Evolutionary conservation across 345 rosid species (phyloP).

Genomic region (Euclidium syriacum): DNA sequence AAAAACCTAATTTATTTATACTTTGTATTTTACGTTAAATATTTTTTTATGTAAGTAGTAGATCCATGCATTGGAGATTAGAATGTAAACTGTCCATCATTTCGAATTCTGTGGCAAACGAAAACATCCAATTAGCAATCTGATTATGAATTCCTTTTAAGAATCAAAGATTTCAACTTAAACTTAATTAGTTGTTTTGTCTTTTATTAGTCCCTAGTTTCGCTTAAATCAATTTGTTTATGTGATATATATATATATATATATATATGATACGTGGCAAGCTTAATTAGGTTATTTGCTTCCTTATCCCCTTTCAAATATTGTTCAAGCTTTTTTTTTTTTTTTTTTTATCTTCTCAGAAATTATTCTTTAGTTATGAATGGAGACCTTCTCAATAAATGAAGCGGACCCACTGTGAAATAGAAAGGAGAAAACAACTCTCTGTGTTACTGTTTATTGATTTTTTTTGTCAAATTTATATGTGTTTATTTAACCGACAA

Average conservation of each 20-base stretch:
- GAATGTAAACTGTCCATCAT: background rate
- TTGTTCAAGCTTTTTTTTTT: background rate
- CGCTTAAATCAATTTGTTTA: too few species aligned
- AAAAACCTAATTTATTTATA: background rate
- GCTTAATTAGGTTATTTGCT: background rate
- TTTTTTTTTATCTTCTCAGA: background rate
- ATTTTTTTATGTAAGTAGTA: background rate
- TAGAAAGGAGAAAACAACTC: background rate
- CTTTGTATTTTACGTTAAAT: background rate
- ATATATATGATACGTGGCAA: too few species aligned
- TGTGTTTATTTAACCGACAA: constrained; percentile 13
- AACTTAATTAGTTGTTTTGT: too few species aligned
- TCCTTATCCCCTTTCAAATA: background rate
- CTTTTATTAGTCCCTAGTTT: too few species aligned
- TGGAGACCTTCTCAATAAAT: constrained; percentile 2
- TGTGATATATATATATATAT: too few species aligned
- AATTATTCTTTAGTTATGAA: background rate
- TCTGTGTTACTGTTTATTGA: background rate
- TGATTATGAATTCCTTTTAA: too few species aligned
- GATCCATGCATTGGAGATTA: background rate
- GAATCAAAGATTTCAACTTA: too few species aligned
- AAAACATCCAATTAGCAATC: background rate
- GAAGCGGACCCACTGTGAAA: background rate
- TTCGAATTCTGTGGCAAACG: background rate
- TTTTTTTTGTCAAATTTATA: background rate